Conservation (phyloP, 371 early-diverging fungal genomes). For the Mucor sp. region DNA sequence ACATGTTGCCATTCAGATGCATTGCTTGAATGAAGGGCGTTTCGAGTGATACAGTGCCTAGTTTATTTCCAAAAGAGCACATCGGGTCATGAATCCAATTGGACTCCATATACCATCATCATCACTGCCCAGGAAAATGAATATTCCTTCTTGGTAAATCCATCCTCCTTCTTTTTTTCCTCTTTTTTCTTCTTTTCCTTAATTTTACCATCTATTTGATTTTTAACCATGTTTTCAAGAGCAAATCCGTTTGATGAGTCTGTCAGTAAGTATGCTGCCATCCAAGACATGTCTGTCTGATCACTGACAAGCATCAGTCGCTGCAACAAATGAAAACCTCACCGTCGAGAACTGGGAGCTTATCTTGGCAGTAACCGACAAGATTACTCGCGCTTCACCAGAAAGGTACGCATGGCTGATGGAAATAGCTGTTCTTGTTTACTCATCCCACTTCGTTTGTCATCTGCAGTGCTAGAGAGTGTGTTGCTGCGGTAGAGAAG, state of each 20-base stretch:
- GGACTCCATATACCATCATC: not conserved
- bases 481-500: conserved; percentile 73
- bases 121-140: not conserved
- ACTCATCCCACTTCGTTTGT: not conserved
- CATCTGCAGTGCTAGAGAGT: conserved; percentile 64
- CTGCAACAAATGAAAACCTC: conserved; percentile 90
- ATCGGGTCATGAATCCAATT: not conserved
- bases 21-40: not conserved
- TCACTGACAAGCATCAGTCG: conserved; percentile 42
- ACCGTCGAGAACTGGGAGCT: conserved; percentile 94
- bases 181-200: conserved; percentile 5
- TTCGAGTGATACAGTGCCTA: not conserved
- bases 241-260: conserved; percentile 64
- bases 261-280: conserved; percentile 51
- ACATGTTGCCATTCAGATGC: not conserved
- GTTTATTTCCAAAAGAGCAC: not conserved
- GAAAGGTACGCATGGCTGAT: conserved; percentile 34
- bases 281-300: not conserved
- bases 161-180: conserved; percentile 5
- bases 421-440: not conserved
- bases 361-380: conserved; percentile 88
- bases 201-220: not conserved
- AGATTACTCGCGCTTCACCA: conserved; percentile 60
- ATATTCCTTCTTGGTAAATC: not conserved
- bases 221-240: conserved; percentile 57